These are phyloP conservation scores for Xylogone sp. DNA, from an alignment of 2,329 filamentous ascomycete species.

Conservation along the genomic window DNA sequence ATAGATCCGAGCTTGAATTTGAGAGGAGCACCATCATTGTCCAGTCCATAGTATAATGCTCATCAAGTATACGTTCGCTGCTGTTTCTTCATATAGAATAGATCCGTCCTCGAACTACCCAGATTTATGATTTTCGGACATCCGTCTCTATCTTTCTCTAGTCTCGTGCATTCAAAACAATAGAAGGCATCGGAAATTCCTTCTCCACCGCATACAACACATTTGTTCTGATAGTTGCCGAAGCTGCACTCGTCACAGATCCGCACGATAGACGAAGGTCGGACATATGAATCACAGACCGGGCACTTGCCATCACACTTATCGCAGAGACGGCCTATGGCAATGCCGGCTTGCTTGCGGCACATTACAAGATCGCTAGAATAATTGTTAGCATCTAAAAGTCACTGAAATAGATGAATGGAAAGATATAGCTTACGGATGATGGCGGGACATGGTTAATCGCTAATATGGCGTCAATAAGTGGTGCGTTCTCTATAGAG, in stretches of 20 bases:
- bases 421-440: slow-evolving; percentile 60
- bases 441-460: slow-evolving; percentile 29
- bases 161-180: slow-evolving; percentile 95
- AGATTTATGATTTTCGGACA: slow-evolving; percentile 99
- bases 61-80: background rate
- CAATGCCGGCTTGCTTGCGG: slow-evolving; percentile 96
- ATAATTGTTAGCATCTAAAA: slow-evolving; percentile 9
- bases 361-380: slow-evolving; percentile 95
- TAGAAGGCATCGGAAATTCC: slow-evolving; percentile 98
- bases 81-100: slow-evolving; percentile 37
- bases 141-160: slow-evolving; percentile 96
- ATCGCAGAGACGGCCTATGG: slow-evolving; percentile 97
- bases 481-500: too few relatives aligned
- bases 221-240: slow-evolving; percentile 99
- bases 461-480: background rate
- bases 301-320: slow-evolving; percentile 99
- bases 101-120: slow-evolving; percentile 90
- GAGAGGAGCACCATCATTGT: too few relatives aligned
- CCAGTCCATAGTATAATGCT: background rate
- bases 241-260: slow-evolving; percentile 99
- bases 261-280: slow-evolving; percentile 91
- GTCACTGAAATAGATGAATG: background rate
- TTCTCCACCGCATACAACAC: slow-evolving; percentile 96
- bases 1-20: too few relatives aligned
- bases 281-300: slow-evolving; percentile 98